Conservation (phyloP, 352 stramenopile species). For the Phytophthora uliginosa region DNA sequence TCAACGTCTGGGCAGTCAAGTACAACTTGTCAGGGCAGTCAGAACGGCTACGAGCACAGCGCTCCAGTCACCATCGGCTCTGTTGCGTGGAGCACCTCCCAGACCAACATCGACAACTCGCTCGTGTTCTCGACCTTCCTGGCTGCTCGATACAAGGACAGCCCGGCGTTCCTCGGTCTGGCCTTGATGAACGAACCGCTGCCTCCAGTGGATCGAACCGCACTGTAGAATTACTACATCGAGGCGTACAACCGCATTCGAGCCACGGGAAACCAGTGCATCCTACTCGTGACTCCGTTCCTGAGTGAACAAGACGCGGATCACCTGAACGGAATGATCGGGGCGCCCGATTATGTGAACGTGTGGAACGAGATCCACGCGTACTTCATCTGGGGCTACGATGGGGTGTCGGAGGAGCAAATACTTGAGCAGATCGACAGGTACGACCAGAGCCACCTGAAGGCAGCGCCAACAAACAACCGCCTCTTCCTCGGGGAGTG, state of each 20-base stretch:
- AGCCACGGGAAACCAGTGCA: slow-evolving; percentile 45
- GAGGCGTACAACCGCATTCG: slow-evolving; percentile 50
- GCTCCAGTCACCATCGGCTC: slow-evolving; percentile 19
- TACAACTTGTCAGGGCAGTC: slow-evolving; percentile 49
- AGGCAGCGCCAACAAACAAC: not conserved
- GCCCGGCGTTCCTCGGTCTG: slow-evolving; percentile 54
- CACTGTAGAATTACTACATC: slow-evolving; percentile 48
- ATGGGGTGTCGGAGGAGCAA: slow-evolving; percentile 25
- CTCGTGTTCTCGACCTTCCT: slow-evolving; percentile 44
- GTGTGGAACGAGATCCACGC: slow-evolving; percentile 69
- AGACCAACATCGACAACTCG: slow-evolving; percentile 42
- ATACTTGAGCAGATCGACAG: slow-evolving; percentile 22
- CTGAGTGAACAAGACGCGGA: slow-evolving; percentile 41
- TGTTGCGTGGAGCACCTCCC: slow-evolving; percentile 31
- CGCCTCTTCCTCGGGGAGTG: slow-evolving; percentile 64
- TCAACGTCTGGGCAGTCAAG: slow-evolving; percentile 54
- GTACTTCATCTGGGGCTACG: slow-evolving; percentile 65
- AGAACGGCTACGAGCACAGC: slow-evolving; percentile 69
- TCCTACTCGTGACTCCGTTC: slow-evolving; percentile 47
- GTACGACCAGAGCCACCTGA: slow-evolving; percentile 27
- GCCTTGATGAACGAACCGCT: slow-evolving; percentile 64
- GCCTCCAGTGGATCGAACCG: slow-evolving; percentile 14
- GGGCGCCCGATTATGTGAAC: slow-evolving; percentile 45
- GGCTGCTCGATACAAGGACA: slow-evolving; percentile 47
- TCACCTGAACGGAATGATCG: slow-evolving; percentile 38